Conservation (phyloP, 352 stramenopile genomes). For the Phytophthora idaei region DNA sequence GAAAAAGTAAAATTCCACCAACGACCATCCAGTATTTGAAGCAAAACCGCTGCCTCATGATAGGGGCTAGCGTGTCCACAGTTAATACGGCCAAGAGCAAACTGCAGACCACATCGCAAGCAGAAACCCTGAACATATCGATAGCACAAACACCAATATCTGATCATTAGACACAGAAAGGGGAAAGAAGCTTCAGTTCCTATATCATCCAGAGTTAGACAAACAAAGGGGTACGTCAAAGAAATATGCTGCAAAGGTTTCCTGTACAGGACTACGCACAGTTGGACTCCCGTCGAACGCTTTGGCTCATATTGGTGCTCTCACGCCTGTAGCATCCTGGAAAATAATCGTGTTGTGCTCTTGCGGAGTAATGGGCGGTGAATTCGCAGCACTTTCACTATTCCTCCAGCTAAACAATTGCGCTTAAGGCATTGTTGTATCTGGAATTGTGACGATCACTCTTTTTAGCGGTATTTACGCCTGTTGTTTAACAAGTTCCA, state of each 20-base stretch:
- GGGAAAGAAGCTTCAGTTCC: not conserved
- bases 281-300: not conserved
- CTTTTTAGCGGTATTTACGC: conserved; percentile 1
- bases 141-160: not conserved
- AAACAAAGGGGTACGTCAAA: no score
- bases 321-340: conserved; percentile 1
- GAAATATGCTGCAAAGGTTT: no score
- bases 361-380: not conserved
- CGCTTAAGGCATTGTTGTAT: not conserved
- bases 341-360: conserved; percentile 2
- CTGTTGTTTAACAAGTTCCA: conserved; percentile 18
- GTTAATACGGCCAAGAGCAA: not conserved
- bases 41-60: not conserved
- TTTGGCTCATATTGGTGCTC: conserved; percentile 5
- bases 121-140: not conserved
- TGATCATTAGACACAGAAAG: not conserved
- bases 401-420: not conserved
- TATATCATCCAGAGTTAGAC: no score
- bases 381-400: conserved; percentile 2
- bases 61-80: not conserved
- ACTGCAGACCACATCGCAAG: not conserved
- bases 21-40: not conserved
- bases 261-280: no score
- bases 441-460: not conserved
- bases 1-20: not conserved